A percentile compares a stretch with the other conserved stretches of the same genome.
phyloP scores from a whole-genome alignment of 371 early-diverging fungal genomes.

The Syncephalastrum sp. region DNA sequence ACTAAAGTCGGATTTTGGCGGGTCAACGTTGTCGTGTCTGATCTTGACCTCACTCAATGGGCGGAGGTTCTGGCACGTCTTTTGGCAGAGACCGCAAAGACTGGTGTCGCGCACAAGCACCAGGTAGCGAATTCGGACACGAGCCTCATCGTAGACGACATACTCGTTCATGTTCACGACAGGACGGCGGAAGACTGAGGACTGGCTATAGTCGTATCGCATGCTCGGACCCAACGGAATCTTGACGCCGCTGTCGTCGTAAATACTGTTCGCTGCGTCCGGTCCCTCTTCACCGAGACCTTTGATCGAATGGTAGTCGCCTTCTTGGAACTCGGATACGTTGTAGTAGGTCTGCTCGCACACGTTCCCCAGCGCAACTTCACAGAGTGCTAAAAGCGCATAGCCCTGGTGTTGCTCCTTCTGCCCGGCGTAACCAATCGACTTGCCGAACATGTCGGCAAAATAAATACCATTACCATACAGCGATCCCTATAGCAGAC shows the following conservation, averaged over 20 bases:
- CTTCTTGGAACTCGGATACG: not conserved
- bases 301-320: constrained; percentile 32
- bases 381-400: constrained; percentile 49
- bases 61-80: too few relatives aligned
- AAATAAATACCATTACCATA: constrained; percentile 63
- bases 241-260: constrained; percentile 32
- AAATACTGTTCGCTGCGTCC: constrained; percentile 26
- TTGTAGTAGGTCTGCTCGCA: constrained; percentile 17
- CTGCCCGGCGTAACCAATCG: constrained; percentile 33
- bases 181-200: not conserved
- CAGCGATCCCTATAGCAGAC: constrained; percentile 30
- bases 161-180: constrained; percentile 54
- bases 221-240: constrained; percentile 45
- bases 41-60: constrained; percentile 9
- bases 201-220: not conserved
- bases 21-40: constrained; percentile 15
- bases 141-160: constrained; percentile 52
- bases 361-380: constrained; percentile 55
- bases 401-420: constrained; percentile 17
- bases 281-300: constrained; percentile 50
- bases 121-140: constrained; percentile 55
- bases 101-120: constrained; percentile 42
- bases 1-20: constrained; percentile 15
- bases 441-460: constrained; percentile 57
- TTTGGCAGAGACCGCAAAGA: constrained; percentile 43